Percentiles rank a stretch among this genome's conserved stretches.
These are phyloP conservation scores for Penicillium chermesinum DNA, from an alignment of 495 filamentous ascomycete genomes.

Conservation along the genomic window DNA sequence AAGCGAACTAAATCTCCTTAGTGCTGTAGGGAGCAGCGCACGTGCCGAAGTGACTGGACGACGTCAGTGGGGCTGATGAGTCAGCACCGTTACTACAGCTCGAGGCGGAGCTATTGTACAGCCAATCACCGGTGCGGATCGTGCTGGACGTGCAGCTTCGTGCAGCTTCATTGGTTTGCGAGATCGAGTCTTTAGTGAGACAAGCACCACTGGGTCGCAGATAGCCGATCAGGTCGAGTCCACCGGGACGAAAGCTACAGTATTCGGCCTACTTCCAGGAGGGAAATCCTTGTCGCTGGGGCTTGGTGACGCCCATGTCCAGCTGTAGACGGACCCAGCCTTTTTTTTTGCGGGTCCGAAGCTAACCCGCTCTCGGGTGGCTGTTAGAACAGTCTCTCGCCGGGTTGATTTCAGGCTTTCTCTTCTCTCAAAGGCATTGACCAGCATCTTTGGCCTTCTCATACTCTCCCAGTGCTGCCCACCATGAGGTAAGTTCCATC, in stretches of 20 bases:
- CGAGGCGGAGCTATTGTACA: not conserved
- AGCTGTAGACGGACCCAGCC: not conserved
- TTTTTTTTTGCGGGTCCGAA: slow-evolving; percentile 1
- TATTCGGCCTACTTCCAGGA: too few species aligned
- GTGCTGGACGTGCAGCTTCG: not conserved
- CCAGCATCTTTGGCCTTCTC: not conserved
- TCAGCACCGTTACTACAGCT: slow-evolving; percentile 3
- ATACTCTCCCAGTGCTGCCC: slow-evolving; percentile 8
- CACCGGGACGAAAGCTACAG: too few species aligned
- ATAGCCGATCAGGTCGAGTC: too few species aligned
- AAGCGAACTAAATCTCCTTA: too few species aligned
- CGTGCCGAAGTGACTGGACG: slow-evolving; percentile 9
- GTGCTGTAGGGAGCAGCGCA: too few species aligned
- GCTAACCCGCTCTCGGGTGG: slow-evolving; percentile 15
- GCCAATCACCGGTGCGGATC: not conserved
- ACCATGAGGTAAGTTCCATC: slow-evolving; percentile 25
- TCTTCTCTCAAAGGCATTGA: slow-evolving; percentile 12
- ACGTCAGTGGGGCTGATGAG: slow-evolving; percentile 5
- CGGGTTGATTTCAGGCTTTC: slow-evolving; percentile 8
- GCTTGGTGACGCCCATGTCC: too few species aligned
- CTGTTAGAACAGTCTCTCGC: slow-evolving; percentile 13
- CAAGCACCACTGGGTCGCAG: too few species aligned
- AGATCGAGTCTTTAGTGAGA: too few species aligned
- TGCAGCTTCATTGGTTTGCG: not conserved
- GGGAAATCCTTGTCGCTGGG: too few species aligned